phyloP scores from a whole-genome alignment of 345 rosid genomes.

The Eucalyptus curtisii region DNA sequence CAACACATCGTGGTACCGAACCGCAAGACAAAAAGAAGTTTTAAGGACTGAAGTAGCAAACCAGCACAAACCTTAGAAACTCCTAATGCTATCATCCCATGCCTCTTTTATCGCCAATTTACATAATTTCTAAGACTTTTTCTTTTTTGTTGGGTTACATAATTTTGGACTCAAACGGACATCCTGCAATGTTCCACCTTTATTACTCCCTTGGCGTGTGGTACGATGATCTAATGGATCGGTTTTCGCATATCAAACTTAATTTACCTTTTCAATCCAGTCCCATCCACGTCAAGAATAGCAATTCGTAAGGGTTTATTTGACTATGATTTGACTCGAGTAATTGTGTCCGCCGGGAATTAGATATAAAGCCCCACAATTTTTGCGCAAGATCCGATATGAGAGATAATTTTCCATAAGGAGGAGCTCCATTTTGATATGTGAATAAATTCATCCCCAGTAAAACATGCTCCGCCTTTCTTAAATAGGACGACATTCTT shows the following conservation, averaged over 20 bases:
- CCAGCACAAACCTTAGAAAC: neutral
- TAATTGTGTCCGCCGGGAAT: neutral
- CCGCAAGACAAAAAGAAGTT: neutral
- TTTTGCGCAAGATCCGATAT: neutral
- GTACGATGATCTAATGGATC: neutral
- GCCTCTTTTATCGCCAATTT: neutral
- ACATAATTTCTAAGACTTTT: neutral
- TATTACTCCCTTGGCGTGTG: too few species aligned
- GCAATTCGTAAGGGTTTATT: neutral
- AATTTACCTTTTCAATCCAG: neutral
- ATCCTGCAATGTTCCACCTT: neutral
- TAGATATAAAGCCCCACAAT: neutral
- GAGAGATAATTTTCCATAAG: neutral
- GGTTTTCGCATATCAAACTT: neutral
- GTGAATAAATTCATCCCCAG: neutral
- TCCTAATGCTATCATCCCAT: neutral
- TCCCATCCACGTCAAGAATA: neutral
- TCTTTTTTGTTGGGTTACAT: too few species aligned
- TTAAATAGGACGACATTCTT: neutral
- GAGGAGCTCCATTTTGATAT: neutral
- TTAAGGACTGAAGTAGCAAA: neutral
- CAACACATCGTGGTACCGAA: neutral
- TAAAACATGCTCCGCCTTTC: neutral
- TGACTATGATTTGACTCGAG: neutral
- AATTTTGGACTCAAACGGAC: too few species aligned